Evolutionary conservation across 768 basidiomycete species (phyloP), one percentile per base, ranked within the genome.

Genomic region (Leucosporidium creatinivorum): DNA sequence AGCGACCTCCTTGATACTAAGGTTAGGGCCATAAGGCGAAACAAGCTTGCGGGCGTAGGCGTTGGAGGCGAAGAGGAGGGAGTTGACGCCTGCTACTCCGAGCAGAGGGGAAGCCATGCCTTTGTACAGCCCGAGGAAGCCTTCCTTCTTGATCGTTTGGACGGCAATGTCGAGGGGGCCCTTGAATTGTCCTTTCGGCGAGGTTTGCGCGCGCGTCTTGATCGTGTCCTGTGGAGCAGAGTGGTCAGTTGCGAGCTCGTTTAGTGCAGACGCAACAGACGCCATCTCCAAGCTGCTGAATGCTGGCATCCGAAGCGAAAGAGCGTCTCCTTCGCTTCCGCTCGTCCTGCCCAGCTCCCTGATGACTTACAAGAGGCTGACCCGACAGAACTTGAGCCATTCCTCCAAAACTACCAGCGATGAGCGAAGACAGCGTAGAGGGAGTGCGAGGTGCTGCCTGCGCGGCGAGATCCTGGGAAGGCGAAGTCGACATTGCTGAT

Each of bases 71-170:
- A 98, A 99, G 18, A 98, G 84, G 18, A 98, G 83, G 5, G 92
- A 94, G 79, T 97, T 98, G 74, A 98, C 94, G 13, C 90, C 93
- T 2, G 93, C 91, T 31, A 98, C 88, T 23, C 96, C 96, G 54
- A 96, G 66, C 13, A 98, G 82, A 0, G 96, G 94, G 62, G 89
- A 91, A 1, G 86, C 82, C 91, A 93, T 93, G 90, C 93, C 94
- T 82, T 97, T 97, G 80, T 96, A 98, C 54, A 99, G 78, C 4
- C 92, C 96, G 65, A 96, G 84, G 75, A 93, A 84, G 0, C 96
- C 96, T 77, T 99, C 96, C 63, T 85, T 87, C 71, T 86, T 79
- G 55, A 93, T 68, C 0, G 94, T 98, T 77, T 90, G 87, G 23
- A 77, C 73, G 15, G 93, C 79, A 68, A 98, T 92, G 76, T 98